Conservation (phyloP, 2,329 filamentous ascomycete species). For the Cercospora brassicicola region DNA sequence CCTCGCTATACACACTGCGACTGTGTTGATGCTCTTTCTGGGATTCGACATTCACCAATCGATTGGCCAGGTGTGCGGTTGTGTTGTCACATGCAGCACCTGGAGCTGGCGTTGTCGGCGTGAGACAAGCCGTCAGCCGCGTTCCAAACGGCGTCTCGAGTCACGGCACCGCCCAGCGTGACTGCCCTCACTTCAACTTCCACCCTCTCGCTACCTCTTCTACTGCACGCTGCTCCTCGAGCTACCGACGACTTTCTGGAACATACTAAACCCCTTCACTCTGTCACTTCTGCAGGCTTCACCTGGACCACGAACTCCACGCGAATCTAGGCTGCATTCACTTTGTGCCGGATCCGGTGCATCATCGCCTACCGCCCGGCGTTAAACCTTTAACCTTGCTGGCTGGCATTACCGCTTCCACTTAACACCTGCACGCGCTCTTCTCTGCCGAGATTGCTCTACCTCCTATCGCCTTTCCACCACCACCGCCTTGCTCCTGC, state of each 20-base stretch:
- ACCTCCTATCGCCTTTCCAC: not conserved
- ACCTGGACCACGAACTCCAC: not conserved
- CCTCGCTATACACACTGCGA: not conserved
- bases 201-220: not conserved
- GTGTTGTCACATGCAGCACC: not conserved
- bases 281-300: conserved; percentile 1
- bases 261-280: not conserved
- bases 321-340: conserved; percentile 6
- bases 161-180: not conserved
- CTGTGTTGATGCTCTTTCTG: not conserved
- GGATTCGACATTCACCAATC: not conserved
- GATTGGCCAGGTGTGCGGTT: not conserved
- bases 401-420: conserved; percentile 2
- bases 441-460: not conserved
- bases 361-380: conserved; percentile 9
- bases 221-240: not conserved
- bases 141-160: not conserved
- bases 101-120: not conserved
- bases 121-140: not conserved
- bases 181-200: not conserved
- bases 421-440: not conserved
- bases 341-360: conserved; percentile 19
- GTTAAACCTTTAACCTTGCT: conserved; percentile 24
- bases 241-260: not conserved
- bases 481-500: not conserved